Conservation (phyloP, 2,329 filamentous ascomycete species). For the Gyromitra esculenta region DNA sequence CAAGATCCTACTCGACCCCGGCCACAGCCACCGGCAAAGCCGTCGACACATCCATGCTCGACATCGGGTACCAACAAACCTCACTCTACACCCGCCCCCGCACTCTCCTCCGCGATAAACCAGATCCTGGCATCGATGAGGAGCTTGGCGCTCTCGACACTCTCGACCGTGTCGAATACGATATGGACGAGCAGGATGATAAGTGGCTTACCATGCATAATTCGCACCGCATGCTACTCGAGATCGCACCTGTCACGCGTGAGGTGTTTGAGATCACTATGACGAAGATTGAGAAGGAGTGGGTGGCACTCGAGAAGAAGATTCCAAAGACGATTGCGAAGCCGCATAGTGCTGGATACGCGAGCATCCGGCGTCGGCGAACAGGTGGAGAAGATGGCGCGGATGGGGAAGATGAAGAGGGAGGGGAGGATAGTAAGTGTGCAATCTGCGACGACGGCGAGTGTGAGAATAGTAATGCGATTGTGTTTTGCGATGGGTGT, state of each 20-base stretch:
- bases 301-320: slow-evolving; percentile 93
- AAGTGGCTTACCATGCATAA: slow-evolving; percentile 93
- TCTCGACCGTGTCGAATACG: slow-evolving; percentile 91
- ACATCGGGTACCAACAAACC: slow-evolving; percentile 50
- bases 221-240: slow-evolving; percentile 74
- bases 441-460: slow-evolving; percentile 99
- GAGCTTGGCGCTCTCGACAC: slow-evolving; percentile 63
- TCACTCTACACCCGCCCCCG: slow-evolving; percentile 60
- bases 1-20: slow-evolving; percentile 28
- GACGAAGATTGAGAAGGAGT: slow-evolving; percentile 98
- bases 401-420: slow-evolving; percentile 92
- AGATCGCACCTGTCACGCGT: slow-evolving; percentile 84
- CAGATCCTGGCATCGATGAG: slow-evolving; percentile 69
- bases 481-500: slow-evolving; percentile 98
- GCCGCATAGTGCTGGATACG: slow-evolving; percentile 68
- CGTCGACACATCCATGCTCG: slow-evolving; percentile 43
- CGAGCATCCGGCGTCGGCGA: slow-evolving; percentile 69
- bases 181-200: slow-evolving; percentile 99
- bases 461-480: slow-evolving; percentile 98
- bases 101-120: slow-evolving; percentile 62
- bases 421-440: slow-evolving; percentile 96
- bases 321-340: slow-evolving; percentile 98
- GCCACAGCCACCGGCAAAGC: slow-evolving; percentile 3
- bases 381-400: slow-evolving; percentile 78
- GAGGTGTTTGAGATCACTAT: slow-evolving; percentile 97